Conservation (phyloP, 192 early-diverging fungal genomes). For the Linnemannia elongata region DNA sequence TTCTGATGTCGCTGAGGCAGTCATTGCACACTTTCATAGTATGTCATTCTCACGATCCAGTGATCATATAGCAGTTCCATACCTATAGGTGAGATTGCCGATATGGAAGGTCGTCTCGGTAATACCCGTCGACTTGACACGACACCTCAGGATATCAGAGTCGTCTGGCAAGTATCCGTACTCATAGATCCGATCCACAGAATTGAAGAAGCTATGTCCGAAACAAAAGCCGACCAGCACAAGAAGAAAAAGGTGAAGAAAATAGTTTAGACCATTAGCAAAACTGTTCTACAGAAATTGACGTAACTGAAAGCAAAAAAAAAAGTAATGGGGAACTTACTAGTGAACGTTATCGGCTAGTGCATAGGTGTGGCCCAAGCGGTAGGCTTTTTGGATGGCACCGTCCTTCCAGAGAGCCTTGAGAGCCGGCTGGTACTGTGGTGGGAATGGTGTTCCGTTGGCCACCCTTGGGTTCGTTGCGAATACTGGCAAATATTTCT, state of each 20-base stretch:
- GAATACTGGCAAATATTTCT: constrained; percentile 57
- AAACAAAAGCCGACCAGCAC: neutral
- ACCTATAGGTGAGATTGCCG: constrained; percentile 64
- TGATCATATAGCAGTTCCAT: neutral
- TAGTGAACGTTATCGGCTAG: constrained; percentile 67
- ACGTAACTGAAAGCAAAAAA: neutral
- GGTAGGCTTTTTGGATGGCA: constrained; percentile 57
- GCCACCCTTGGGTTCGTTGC: constrained; percentile 48
- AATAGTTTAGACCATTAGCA: neutral
- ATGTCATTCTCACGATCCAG: too few species aligned
- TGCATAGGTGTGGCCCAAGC: constrained; percentile 61
- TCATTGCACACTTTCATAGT: too few species aligned
- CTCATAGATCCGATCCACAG: constrained; percentile 63
- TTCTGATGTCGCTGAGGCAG: neutral
- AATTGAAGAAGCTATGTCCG: constrained; percentile 62
- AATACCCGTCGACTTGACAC: constrained; percentile 76
- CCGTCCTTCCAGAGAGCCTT: constrained; percentile 63
- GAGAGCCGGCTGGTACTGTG: constrained; percentile 56
- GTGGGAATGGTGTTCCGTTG: constrained; percentile 58
- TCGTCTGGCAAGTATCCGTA: constrained; percentile 66
- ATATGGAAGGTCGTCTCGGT: constrained; percentile 71
- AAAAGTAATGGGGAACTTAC: constrained; percentile 43
- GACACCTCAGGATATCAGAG: constrained; percentile 70
- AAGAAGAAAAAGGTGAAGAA: neutral
- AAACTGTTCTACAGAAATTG: too few species aligned